Conservation (phyloP, 768 basidiomycete genomes). For the Infundibulicybe gibba region DNA sequence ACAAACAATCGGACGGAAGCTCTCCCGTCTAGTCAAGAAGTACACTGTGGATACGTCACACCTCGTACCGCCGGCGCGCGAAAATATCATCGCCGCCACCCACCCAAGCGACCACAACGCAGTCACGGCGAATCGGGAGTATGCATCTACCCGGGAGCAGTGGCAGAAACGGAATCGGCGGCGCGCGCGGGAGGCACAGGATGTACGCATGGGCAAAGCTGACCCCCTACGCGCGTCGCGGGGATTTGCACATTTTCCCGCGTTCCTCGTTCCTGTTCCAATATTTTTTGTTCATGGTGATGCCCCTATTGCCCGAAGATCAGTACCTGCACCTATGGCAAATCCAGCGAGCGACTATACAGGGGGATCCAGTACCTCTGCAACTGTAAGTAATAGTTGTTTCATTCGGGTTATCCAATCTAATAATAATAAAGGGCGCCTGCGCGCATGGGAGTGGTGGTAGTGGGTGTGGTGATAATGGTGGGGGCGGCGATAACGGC, state of each 20-base stretch:
- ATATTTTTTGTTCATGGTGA: too few relatives aligned
- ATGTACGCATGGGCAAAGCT: constrained; percentile 16
- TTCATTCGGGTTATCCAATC: too few relatives aligned
- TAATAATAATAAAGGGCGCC: too few relatives aligned
- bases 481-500: too few relatives aligned
- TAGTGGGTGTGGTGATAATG: too few relatives aligned
- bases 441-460: too few relatives aligned
- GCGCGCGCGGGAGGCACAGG: constrained; percentile 18
- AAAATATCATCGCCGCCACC: constrained; percentile 39
- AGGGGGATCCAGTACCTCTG: too few relatives aligned
- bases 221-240: constrained; percentile 7
- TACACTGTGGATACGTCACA: constrained; percentile 15
- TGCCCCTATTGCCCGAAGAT: too few relatives aligned
- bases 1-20: constrained; percentile 33
- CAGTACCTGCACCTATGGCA: too few relatives aligned
- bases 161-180: constrained; percentile 19
- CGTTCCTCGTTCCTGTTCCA: constrained; percentile 40
- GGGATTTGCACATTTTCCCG: constrained; percentile 16
- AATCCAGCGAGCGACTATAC: too few relatives aligned
- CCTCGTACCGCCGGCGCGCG: constrained; percentile 24
- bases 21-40: constrained; percentile 25
- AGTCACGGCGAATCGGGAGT: constrained; percentile 20
- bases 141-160: too few relatives aligned
- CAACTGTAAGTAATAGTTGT: too few relatives aligned
- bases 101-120: constrained; percentile 50